Conservation (phyloP, 768 basidiomycete genomes). For the Paxillus involutus region DNA sequence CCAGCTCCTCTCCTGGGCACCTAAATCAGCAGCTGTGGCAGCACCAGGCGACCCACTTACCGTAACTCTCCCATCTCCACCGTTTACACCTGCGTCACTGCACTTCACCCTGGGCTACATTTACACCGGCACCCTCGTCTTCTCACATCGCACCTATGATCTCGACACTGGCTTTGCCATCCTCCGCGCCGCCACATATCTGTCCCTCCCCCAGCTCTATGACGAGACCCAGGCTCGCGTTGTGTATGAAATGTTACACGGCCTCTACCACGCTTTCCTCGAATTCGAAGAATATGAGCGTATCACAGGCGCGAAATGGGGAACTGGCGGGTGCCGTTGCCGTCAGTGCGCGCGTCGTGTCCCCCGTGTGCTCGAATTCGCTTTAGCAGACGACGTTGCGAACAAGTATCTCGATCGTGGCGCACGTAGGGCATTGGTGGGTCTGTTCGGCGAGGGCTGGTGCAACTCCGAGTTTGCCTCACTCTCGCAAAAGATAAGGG, state of each 20-base stretch:
- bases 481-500: constrained; percentile 63
- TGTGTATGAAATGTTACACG: constrained; percentile 86
- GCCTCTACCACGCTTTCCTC: constrained; percentile 82
- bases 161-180: constrained; percentile 90
- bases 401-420: constrained; percentile 70
- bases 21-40: constrained; percentile 30
- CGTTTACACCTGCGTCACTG: constrained; percentile 91
- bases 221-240: constrained; percentile 82
- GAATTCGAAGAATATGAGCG: constrained; percentile 78
- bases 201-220: constrained; percentile 69
- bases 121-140: constrained; percentile 91
- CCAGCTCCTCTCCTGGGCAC: constrained; percentile 70
- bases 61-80: constrained; percentile 81
- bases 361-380: constrained; percentile 83
- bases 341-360: constrained; percentile 79
- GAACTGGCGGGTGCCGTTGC: constrained; percentile 81
- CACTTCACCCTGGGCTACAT: constrained; percentile 95
- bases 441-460: constrained; percentile 89
- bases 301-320: constrained; percentile 76
- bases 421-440: constrained; percentile 73
- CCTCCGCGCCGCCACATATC: constrained; percentile 79
- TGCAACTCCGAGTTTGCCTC: constrained; percentile 76
- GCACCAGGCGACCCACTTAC: constrained; percentile 47
- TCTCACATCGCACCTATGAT: constrained; percentile 92
- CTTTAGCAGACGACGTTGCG: constrained; percentile 72